phyloP scores from a whole-genome alignment of 805 yeast species.

The Wickerhamiella spandovensis region DNA sequence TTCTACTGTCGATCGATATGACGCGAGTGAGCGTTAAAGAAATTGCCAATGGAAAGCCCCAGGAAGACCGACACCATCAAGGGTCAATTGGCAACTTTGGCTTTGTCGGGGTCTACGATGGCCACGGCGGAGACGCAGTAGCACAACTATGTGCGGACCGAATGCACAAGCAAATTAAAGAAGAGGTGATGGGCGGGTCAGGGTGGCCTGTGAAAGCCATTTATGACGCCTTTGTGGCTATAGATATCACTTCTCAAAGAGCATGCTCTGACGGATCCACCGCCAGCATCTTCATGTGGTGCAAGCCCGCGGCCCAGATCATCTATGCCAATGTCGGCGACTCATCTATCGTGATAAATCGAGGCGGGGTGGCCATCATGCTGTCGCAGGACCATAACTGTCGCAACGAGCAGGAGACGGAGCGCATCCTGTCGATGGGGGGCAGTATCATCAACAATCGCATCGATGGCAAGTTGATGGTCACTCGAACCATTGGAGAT shows the following conservation, averaged over 20 bases:
- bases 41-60: background rate
- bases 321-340: slow-evolving; percentile 13
- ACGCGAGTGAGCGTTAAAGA: background rate
- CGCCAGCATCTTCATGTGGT: slow-evolving; percentile 9
- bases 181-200: background rate
- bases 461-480: slow-evolving; percentile 75
- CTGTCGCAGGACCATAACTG: slow-evolving; percentile 11
- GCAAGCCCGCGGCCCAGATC: background rate
- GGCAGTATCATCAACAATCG: slow-evolving; percentile 1
- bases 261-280: slow-evolving; percentile 10
- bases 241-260: too few relatives aligned
- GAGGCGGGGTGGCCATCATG: background rate
- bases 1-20: too few relatives aligned
- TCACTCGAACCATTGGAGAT: slow-evolving; percentile 74
- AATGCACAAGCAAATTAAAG: slow-evolving; percentile 3
- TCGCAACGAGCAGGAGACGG: slow-evolving; percentile 2
- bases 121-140: slow-evolving; percentile 12
- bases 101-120: slow-evolving; percentile 13
- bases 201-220: slow-evolving; percentile 1
- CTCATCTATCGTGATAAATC: slow-evolving; percentile 7
- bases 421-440: slow-evolving; percentile 1
- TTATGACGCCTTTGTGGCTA: slow-evolving; percentile 5
- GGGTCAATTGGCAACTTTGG: background rate
- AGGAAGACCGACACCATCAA: background rate
- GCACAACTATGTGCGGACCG: slow-evolving; percentile 8